Evolutionary conservation across 2,329 filamentous ascomycete genomes (phyloP), one percentile per base, ranked within the genome.

Genomic region (Furcasterigmium furcatum): DNA sequence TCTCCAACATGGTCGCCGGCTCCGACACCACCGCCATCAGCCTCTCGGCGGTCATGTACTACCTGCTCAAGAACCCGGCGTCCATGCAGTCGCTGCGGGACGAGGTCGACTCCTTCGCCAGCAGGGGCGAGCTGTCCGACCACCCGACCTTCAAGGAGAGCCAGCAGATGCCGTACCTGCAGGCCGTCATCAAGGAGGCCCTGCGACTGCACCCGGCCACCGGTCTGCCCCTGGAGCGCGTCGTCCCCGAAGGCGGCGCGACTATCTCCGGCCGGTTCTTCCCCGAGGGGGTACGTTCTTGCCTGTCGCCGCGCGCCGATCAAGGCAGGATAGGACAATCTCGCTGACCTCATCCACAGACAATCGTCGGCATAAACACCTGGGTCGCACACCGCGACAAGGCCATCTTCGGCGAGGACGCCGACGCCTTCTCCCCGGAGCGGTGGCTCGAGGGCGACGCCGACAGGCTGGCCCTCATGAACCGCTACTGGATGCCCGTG

Each of bases 111-210:
- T 41, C 36, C 1, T 52, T 55, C 24, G 42, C 38, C 2, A 16
- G 21, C 14, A 19, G 30, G 2, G 49, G 49, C 2, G 35, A 52
- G 24, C 44, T 61, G 6, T 56, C 55, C 9, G 9, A 5, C 36
- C 46, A 4, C 45, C 54, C 41, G 38, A 55, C 58, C 0, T 73
- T 64, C 54, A 68, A 60, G 24, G 66, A 68, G 50, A 64, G 51
- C 4, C 67, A 64, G 14, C 61, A 57, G 39, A 58, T 76, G 55
- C 73, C 72, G 0, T 82, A 79, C 48, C 62, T 80, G 14, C 70
- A 79, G 47, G 76, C 75, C 1, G 68, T 73, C 4, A 70, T 80
- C 32, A 77, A 77, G 43, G 77, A 80, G 54, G 70, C 72, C 0
- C 56, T 80, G 16, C 68, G 78, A 13, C 58, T 80, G 18, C 71